Evolutionary conservation across 164 flowering plant genomes (phyloP).

Genomic region (Liquidambar formosana): DNA sequence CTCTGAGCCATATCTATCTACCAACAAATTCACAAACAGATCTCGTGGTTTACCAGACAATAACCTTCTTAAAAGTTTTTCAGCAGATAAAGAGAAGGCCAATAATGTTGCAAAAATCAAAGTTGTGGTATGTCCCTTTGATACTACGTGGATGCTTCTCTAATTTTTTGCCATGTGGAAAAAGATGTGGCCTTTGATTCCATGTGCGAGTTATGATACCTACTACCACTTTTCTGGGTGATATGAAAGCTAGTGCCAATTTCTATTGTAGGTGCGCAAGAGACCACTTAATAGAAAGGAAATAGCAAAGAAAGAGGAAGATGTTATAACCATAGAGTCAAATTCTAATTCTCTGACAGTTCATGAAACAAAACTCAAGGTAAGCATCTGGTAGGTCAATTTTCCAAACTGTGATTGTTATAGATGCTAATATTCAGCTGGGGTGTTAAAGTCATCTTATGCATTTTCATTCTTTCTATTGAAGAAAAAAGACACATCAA

Average conservation of each 20-base stretch:
- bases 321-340: slow-evolving; percentile 63
- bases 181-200: background rate
- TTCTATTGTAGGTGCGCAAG: slow-evolving; percentile 73
- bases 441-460: background rate
- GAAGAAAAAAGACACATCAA: too few relatives aligned
- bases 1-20: slow-evolving; percentile 27
- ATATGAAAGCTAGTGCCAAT: background rate
- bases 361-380: slow-evolving; percentile 93
- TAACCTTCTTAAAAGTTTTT: slow-evolving; percentile 49
- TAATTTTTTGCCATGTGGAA: background rate
- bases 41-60: slow-evolving; percentile 46
- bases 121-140: slow-evolving; percentile 69
- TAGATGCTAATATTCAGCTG: too few relatives aligned
- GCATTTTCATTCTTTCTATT: too few relatives aligned
- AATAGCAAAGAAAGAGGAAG: slow-evolving; percentile 76
- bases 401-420: background rate
- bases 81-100: slow-evolving; percentile 61
- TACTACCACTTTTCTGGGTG: background rate
- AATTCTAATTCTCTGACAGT: slow-evolving; percentile 65
- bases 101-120: slow-evolving; percentile 82
- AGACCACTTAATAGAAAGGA: slow-evolving; percentile 86
- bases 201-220: background rate
- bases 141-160: background rate
- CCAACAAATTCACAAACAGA: slow-evolving; percentile 27
- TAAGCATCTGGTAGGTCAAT: slow-evolving; percentile 20